phyloP scores from a whole-genome alignment of 495 filamentous ascomycete genomes.

The Jackrogersella multiformis region DNA sequence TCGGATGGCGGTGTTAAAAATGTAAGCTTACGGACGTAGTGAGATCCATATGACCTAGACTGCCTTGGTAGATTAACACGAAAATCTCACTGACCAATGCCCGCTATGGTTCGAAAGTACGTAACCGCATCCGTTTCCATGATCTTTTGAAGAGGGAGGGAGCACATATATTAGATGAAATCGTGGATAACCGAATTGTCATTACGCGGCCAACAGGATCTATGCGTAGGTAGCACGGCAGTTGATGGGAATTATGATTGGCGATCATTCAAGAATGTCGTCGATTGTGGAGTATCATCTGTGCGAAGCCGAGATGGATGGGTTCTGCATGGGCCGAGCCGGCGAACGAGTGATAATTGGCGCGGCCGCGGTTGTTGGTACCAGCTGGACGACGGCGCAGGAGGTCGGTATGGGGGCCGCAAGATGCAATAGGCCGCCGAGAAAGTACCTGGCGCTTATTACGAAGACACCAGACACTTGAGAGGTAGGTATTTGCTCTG shows the following conservation, averaged over 20 bases:
- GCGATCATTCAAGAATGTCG: constrained; percentile 8
- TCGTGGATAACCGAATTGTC: constrained; percentile 1
- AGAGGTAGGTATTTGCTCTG: no score
- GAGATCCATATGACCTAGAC: constrained; percentile 7
- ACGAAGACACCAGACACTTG: no score
- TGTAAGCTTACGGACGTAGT: constrained; percentile 7
- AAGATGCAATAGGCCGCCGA: constrained; percentile 25
- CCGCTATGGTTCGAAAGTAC: neutral
- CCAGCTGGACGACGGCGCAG: constrained; percentile 1
- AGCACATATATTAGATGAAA: constrained; percentile 5
- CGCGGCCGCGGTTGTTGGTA: constrained; percentile 6
- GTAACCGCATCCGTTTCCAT: neutral
- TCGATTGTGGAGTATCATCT: constrained; percentile 35
- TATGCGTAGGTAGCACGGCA: constrained; percentile 8
- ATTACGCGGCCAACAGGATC: constrained; percentile 21
- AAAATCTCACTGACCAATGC: constrained; percentile 2
- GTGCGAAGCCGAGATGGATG: constrained; percentile 9
- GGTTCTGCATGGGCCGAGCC: constrained; percentile 18
- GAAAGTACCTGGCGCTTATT: constrained; percentile 27
- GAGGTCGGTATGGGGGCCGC: constrained; percentile 19
- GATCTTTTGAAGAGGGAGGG: neutral
- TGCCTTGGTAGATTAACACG: neutral
- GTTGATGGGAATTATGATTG: constrained; percentile 18
- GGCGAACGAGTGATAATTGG: constrained; percentile 9
- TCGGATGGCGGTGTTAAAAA: constrained; percentile 6